Evolutionary conservation across 2,329 filamentous ascomycete species (phyloP).

Genomic region (Neofusicoccum sp.): DNA sequence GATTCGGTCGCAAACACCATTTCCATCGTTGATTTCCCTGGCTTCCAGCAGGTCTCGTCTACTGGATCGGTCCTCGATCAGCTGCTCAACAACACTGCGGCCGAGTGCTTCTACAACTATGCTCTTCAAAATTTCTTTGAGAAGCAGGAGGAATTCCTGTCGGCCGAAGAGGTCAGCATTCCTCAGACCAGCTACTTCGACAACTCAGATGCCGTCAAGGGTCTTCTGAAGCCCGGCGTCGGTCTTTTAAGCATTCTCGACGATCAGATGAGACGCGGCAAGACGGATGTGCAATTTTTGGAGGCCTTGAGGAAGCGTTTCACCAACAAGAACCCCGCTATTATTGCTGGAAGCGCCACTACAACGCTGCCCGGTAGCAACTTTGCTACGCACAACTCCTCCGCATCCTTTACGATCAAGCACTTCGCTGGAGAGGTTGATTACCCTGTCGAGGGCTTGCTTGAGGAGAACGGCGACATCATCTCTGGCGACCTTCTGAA

Average conservation of each 20-base stretch:
- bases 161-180: constrained; percentile 89
- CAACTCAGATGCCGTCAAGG: constrained; percentile 91
- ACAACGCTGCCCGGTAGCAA: constrained; percentile 82
- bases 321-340: constrained; percentile 89
- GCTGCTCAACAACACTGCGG: constrained; percentile 89
- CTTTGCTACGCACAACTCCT: constrained; percentile 77
- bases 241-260: constrained; percentile 92
- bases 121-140: constrained; percentile 96
- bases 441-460: constrained; percentile 79
- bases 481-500: constrained; percentile 96
- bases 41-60: constrained; percentile 80
- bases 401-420: constrained; percentile 82
- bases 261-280: constrained; percentile 87
- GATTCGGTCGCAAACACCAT: constrained; percentile 90
- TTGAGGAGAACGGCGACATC: constrained; percentile 94
- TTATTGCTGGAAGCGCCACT: constrained; percentile 72
- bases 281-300: constrained; percentile 83
- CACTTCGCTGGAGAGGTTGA: constrained; percentile 97
- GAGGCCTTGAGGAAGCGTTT: constrained; percentile 92
- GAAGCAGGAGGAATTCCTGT: constrained; percentile 85
- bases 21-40: constrained; percentile 93
- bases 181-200: constrained; percentile 95
- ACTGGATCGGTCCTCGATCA: constrained; percentile 88
- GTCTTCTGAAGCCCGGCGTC: constrained; percentile 87
- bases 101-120: constrained; percentile 88